Evolutionary conservation across 2,329 filamentous ascomycete species (phyloP).

Genomic region (Scedosporium dehoogii): DNA sequence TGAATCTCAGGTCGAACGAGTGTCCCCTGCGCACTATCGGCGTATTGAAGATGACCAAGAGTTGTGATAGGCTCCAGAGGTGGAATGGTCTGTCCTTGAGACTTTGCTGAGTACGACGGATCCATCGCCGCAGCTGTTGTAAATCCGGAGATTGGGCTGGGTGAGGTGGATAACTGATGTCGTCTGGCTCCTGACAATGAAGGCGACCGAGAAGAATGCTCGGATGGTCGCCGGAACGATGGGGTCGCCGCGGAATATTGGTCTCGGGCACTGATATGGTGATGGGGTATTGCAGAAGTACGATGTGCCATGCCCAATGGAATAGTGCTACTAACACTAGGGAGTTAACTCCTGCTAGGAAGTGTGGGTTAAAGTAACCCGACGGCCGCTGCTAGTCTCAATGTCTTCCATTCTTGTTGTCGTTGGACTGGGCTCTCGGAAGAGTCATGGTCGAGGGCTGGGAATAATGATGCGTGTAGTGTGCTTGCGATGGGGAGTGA

Average conservation of each 20-base stretch:
- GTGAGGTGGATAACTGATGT: slow-evolving; percentile 42
- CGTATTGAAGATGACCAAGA: slow-evolving; percentile 52
- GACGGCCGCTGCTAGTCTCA: too few species aligned
- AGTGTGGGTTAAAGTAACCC: too few species aligned
- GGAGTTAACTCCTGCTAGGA: background rate
- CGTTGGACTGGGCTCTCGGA: too few species aligned
- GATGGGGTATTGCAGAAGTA: slow-evolving; percentile 41
- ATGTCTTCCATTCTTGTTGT: too few species aligned
- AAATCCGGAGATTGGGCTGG: slow-evolving; percentile 36
- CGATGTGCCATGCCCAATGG: slow-evolving; percentile 50
- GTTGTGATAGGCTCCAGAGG: slow-evolving; percentile 40
- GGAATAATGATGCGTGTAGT: too few species aligned
- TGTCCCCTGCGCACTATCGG: slow-evolving; percentile 30
- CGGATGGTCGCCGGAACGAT: slow-evolving; percentile 36
- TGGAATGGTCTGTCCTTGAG: slow-evolving; percentile 37
- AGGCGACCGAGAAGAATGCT: slow-evolving; percentile 41
- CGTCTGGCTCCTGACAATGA: slow-evolving; percentile 37
- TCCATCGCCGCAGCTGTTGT: slow-evolving; percentile 42
- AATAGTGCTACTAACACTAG: slow-evolving; percentile 30
- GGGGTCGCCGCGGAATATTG: slow-evolving; percentile 43
- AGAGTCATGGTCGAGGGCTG: too few species aligned
- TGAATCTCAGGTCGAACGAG: slow-evolving; percentile 63
- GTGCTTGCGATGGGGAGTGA: background rate
- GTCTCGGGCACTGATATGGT: slow-evolving; percentile 40
- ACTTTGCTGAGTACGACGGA: slow-evolving; percentile 24